Percentiles rank a stretch among this genome's conserved stretches.
phyloP scores from a whole-genome alignment of 2,329 filamentous ascomycete genomes.

The Colletotrichum lupini region DNA sequence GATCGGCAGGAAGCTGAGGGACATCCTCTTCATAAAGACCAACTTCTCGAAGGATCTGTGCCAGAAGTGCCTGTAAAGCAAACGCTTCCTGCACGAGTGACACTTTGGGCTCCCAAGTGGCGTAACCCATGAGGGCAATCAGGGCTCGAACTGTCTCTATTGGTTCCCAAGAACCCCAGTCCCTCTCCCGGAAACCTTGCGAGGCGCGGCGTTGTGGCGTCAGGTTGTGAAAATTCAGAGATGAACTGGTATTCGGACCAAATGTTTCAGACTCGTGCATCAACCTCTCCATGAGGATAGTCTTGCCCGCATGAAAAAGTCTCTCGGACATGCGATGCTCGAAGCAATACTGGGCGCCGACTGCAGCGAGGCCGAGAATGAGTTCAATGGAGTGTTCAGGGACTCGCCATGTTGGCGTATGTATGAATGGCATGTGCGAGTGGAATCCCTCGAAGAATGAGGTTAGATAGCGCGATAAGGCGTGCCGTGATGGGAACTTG shows the following conservation, averaged over 20 bases:
- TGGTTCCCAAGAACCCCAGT: constrained; percentile 41
- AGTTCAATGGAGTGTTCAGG: constrained; percentile 46
- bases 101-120: constrained; percentile 50
- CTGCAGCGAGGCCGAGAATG: constrained; percentile 45
- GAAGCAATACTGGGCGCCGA: constrained; percentile 52
- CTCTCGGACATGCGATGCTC: constrained; percentile 48
- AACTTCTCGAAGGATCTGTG: constrained; percentile 46
- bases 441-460: constrained; percentile 52
- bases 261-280: constrained; percentile 38
- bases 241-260: constrained; percentile 40
- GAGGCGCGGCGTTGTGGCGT: constrained; percentile 29
- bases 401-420: constrained; percentile 47
- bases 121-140: constrained; percentile 50
- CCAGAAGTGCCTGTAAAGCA: constrained; percentile 45
- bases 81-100: constrained; percentile 49
- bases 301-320: constrained; percentile 46
- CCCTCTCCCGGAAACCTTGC: constrained; percentile 2
- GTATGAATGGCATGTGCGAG: constrained; percentile 51
- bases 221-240: constrained; percentile 36
- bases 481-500: constrained; percentile 48
- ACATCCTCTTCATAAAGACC: constrained; percentile 45
- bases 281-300: constrained; percentile 46
- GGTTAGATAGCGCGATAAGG: constrained; percentile 48
- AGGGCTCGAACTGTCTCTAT: constrained; percentile 48
- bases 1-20: neutral